Conservation (phyloP, 495 filamentous ascomycete genomes). For the Cercophora scortea region DNA sequence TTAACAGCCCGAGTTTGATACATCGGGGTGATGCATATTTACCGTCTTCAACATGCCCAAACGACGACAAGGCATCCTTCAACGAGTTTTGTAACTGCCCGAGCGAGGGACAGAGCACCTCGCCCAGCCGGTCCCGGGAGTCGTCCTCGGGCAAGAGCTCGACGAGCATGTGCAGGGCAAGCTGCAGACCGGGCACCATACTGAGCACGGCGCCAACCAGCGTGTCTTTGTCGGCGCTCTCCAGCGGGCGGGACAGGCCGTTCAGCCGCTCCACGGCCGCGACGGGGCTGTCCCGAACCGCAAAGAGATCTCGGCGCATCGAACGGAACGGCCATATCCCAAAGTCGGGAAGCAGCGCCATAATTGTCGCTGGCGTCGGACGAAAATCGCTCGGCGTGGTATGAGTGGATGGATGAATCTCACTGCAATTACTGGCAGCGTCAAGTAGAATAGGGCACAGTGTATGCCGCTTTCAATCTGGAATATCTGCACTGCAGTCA, state of each 20-base stretch:
- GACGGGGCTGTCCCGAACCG: conserved; percentile 11
- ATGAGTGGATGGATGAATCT: neutral
- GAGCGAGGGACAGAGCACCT: conserved; percentile 22
- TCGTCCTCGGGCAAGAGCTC: conserved; percentile 21
- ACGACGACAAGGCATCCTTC: conserved; percentile 7
- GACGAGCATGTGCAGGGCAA: conserved; percentile 18
- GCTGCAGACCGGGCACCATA: conserved; percentile 18
- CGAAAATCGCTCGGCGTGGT: neutral
- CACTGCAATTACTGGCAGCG: neutral
- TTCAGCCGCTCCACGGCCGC: conserved; percentile 17
- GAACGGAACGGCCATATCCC: conserved; percentile 19
- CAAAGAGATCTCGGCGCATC: conserved; percentile 12
- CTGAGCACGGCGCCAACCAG: conserved; percentile 21
- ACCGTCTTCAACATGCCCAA: conserved; percentile 1
- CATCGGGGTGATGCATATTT: too few species aligned
- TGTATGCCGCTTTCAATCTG: too few species aligned
- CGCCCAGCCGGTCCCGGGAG: conserved; percentile 18
- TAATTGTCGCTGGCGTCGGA: conserved; percentile 2
- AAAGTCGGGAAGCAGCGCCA: conserved; percentile 18
- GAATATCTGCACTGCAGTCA: neutral
- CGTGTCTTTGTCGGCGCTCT: conserved; percentile 18
- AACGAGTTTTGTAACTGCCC: conserved; percentile 16
- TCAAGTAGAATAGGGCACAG: neutral
- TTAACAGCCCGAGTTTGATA: too few species aligned
- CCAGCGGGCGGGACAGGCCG: conserved; percentile 11